Conservation (phyloP, 2,329 filamentous ascomycete genomes). For the Aspergillus fructus region DNA sequence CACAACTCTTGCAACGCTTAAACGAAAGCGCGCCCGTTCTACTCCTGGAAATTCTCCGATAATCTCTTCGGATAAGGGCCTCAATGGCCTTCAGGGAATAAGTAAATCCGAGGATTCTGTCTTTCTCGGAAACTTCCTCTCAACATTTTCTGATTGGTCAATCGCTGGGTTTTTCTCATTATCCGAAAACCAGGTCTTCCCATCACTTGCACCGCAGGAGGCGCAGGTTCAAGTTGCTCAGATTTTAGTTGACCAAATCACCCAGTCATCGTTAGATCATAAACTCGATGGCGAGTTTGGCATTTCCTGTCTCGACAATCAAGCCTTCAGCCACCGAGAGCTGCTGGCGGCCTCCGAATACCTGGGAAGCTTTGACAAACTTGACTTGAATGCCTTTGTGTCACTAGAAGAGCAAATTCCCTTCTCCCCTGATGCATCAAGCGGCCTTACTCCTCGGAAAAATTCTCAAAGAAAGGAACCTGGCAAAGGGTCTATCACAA, state of each 20-base stretch:
- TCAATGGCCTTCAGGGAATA: constrained; percentile 17
- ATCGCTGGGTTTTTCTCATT: constrained; percentile 41
- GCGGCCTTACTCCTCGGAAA: constrained; percentile 17
- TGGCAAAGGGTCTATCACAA: constrained; percentile 37
- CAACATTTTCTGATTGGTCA: constrained; percentile 40
- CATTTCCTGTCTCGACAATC: constrained; percentile 29
- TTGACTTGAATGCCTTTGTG: constrained; percentile 39
- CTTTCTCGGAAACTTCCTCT: constrained; percentile 41
- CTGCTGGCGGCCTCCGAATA: constrained; percentile 29
- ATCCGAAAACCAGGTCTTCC: constrained; percentile 29
- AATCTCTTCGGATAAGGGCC: constrained; percentile 30
- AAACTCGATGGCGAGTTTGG: constrained; percentile 26
- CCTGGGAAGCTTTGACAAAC: constrained; percentile 30
- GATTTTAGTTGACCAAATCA: constrained; percentile 43
- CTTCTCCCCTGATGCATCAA: constrained; percentile 14
- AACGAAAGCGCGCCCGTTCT: constrained; percentile 37
- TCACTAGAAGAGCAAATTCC: constrained; percentile 31
- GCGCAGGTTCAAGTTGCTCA: constrained; percentile 41
- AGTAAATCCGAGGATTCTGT: constrained; percentile 31
- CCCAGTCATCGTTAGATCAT: constrained; percentile 45
- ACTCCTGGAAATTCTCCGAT: constrained; percentile 29
- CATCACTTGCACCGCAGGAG: constrained; percentile 35
- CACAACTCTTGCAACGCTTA: constrained; percentile 22
- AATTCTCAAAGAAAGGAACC: constrained; percentile 27
- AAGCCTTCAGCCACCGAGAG: constrained; percentile 23